Evolutionary conservation across 169 alveolate genomes (phyloP).

Genomic region (Plasmodium falciparum): DNA sequence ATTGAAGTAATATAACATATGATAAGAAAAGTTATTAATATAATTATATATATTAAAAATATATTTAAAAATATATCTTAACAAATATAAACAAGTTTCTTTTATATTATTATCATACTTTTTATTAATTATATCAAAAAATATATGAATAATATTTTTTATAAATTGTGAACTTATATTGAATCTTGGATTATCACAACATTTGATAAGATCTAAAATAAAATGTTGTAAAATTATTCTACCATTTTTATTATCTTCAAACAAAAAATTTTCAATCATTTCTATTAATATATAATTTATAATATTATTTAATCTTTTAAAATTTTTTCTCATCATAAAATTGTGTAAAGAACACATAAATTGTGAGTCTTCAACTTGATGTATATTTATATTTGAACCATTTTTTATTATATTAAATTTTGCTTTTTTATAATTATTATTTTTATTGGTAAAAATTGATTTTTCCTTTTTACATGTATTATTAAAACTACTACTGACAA

Average conservation of each 20-base stretch:
- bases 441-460: background rate
- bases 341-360: conserved; percentile 6
- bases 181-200: conserved; percentile 73
- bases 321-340: conserved; percentile 47
- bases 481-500: background rate
- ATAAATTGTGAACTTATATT: conserved; percentile 56
- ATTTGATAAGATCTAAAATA: conserved; percentile 53
- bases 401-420: conserved; percentile 10
- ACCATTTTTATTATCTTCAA: conserved; percentile 58
- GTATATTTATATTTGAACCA: background rate
- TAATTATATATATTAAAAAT: conserved; percentile 56
- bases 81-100: conserved; percentile 39
- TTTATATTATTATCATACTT: conserved; percentile 54
- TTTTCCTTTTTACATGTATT: background rate
- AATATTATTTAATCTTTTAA: conserved; percentile 40
- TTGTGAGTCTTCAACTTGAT: background rate
- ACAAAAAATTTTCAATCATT: conserved; percentile 45
- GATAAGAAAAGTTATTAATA: conserved; percentile 49
- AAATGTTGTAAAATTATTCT: conserved; percentile 33
- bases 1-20: conserved; percentile 36
- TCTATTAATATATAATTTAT: conserved; percentile 65
- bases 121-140: conserved; percentile 42
- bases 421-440: background rate
- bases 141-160: conserved; percentile 45
- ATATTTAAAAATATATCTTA: conserved; percentile 56